A percentile compares a stretch with the other conserved stretches of the same genome.
phyloP scores from a whole-genome alignment of 306 rosid genomes.

The Fragaria ananassa region DNA sequence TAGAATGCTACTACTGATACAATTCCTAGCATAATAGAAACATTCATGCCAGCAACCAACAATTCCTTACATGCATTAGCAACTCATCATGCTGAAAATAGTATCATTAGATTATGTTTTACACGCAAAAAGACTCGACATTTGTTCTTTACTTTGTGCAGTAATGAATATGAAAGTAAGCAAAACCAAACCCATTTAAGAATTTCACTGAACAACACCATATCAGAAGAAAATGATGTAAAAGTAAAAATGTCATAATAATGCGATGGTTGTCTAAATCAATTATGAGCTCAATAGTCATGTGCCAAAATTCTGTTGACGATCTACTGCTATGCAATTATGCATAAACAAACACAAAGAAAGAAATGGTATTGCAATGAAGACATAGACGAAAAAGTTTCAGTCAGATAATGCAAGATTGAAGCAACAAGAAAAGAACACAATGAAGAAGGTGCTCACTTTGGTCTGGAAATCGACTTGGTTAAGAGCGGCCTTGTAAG shows the following conservation, averaged over 20 bases:
- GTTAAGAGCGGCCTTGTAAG: conserved; percentile 49
- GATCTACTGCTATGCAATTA: background rate
- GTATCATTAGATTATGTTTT: background rate
- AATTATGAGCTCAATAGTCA: background rate
- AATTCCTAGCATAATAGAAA: background rate
- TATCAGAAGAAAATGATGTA: background rate
- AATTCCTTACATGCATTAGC: background rate
- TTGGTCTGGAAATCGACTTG: conserved; percentile 61
- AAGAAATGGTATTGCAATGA: background rate
- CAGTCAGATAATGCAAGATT: background rate
- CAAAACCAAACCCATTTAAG: background rate
- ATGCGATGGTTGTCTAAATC: background rate
- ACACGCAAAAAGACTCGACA: background rate
- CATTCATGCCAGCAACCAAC: background rate
- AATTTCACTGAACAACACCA: background rate
- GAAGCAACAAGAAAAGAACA: background rate
- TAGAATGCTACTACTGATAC: background rate
- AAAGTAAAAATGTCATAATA: background rate
- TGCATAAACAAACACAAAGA: background rate
- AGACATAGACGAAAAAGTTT: background rate
- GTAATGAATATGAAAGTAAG: background rate
- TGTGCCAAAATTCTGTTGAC: background rate
- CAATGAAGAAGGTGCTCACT: conserved; percentile 28
- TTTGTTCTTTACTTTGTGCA: background rate
- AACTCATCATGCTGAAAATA: background rate